Conservation (phyloP, 129 eudicot genomes). For the Oenanthe sinensis region DNA sequence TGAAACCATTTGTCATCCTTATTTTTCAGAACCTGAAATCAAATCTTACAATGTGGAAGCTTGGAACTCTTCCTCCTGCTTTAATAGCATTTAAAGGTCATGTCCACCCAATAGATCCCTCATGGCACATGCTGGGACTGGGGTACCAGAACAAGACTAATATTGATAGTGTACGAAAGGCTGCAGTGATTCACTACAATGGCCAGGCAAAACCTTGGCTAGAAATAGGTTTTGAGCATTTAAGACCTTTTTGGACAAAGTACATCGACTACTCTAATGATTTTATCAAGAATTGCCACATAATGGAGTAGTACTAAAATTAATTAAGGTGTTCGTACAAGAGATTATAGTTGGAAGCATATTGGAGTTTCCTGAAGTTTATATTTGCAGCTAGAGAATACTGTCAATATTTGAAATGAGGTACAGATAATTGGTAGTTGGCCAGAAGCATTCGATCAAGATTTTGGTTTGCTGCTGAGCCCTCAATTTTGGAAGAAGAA, state of each 20-base stretch:
- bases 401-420: constrained; percentile 28
- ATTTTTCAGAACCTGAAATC: constrained; percentile 75
- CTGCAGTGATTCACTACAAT: constrained; percentile 96
- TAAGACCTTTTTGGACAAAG: constrained; percentile 95
- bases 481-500: constrained; percentile 24
- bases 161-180: constrained; percentile 63
- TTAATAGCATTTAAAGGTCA: constrained; percentile 91
- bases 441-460: constrained; percentile 22
- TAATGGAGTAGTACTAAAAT: constrained; percentile 56
- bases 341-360: constrained; percentile 12
- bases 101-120: constrained; percentile 78
- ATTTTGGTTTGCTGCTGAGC: constrained; percentile 22
- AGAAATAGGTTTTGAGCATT: constrained; percentile 89
- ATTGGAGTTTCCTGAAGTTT: constrained; percentile 14
- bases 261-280: constrained; percentile 86
- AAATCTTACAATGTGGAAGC: constrained; percentile 93
- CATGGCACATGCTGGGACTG: constrained; percentile 98
- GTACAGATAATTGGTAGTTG: constrained; percentile 20
- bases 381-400: constrained; percentile 24
- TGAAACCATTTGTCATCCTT: background rate
- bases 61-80: constrained; percentile 97
- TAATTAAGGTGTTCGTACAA: constrained; percentile 15
- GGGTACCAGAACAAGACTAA: constrained; percentile 87
- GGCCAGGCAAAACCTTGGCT: constrained; percentile 99
- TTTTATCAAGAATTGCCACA: constrained; percentile 81